These are phyloP conservation scores for Penicillium occitanis DNA, from an alignment of 2,329 filamentous ascomycete genomes.

Conservation along the genomic window DNA sequence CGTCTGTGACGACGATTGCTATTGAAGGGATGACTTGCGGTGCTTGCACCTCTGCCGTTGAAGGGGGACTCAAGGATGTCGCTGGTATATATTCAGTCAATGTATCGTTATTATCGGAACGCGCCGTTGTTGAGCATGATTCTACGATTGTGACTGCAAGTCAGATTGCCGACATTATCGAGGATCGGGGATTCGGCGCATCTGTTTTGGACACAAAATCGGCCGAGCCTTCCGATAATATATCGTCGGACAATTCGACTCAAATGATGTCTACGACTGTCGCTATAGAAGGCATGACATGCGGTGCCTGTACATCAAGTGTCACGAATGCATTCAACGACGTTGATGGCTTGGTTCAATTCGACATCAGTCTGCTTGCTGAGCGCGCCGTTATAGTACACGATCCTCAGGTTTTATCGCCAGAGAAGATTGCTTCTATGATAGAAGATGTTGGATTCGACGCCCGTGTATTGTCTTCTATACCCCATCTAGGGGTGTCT, in stretches of 20 bases:
- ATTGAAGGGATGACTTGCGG: constrained; percentile 90
- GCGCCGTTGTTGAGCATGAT: constrained; percentile 83
- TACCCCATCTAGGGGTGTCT: constrained; percentile 58
- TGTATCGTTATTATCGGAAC: constrained; percentile 79
- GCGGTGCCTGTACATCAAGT: constrained; percentile 91
- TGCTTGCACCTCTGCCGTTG: constrained; percentile 82
- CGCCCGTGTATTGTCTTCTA: constrained; percentile 75
- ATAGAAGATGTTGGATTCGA: constrained; percentile 92
- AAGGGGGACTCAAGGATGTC: constrained; percentile 74
- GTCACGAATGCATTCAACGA: constrained; percentile 79
- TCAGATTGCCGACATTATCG: constrained; percentile 59
- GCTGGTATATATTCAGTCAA: constrained; percentile 72
- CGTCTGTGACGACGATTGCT: constrained; percentile 70
- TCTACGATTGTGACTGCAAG: constrained; percentile 53
- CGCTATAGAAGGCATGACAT: constrained; percentile 94
- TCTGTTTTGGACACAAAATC: constrained; percentile 66
- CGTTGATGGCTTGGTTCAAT: constrained; percentile 75
- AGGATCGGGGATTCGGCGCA: constrained; percentile 75
- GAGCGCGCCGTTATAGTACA: constrained; percentile 89
- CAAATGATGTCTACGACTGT: constrained; percentile 71
- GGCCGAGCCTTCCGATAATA: constrained; percentile 34
- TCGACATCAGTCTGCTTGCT: constrained; percentile 92
- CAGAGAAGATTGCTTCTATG: constrained; percentile 73
- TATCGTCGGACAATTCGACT: constrained; percentile 34
- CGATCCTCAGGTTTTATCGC: constrained; percentile 67